Evolutionary conservation across 2,329 filamentous ascomycete genomes (phyloP).

Genomic region (Apiospora rasikravindrae): DNA sequence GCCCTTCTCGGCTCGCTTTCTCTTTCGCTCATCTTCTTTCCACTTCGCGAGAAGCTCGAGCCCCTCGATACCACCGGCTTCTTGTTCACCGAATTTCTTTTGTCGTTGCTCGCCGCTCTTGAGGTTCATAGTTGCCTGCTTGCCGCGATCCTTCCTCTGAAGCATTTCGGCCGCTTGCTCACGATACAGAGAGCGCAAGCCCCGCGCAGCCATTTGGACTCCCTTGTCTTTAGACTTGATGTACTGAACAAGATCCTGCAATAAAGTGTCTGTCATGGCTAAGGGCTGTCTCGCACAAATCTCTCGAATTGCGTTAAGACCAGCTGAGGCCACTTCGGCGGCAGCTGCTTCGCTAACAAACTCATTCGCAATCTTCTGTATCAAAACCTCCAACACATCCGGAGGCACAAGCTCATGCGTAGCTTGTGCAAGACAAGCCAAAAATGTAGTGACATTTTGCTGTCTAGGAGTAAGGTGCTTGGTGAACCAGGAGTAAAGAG

Average conservation of each 20-base stretch:
- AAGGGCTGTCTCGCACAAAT: slow-evolving; percentile 91
- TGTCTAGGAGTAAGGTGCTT: slow-evolving; percentile 90
- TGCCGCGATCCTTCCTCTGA: slow-evolving; percentile 88
- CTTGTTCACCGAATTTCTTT: slow-evolving; percentile 82
- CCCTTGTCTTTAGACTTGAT: slow-evolving; percentile 98
- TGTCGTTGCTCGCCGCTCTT: slow-evolving; percentile 76
- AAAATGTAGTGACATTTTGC: slow-evolving; percentile 87
- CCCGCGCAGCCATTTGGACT: slow-evolving; percentile 98
- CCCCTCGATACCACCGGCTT: slow-evolving; percentile 83
- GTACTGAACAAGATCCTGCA: slow-evolving; percentile 96
- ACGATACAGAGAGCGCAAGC: slow-evolving; percentile 86
- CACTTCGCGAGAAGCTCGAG: slow-evolving; percentile 89
- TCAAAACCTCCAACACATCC: slow-evolving; percentile 85
- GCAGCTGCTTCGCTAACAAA: slow-evolving; percentile 96
- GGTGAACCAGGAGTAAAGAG: slow-evolving; percentile 95
- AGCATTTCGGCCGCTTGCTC: slow-evolving; percentile 90
- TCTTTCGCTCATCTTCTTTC: slow-evolving; percentile 87
- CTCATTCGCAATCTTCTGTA: slow-evolving; percentile 97
- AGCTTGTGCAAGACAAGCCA: slow-evolving; percentile 90
- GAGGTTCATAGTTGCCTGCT: slow-evolving; percentile 85
- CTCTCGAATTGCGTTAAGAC: slow-evolving; percentile 92
- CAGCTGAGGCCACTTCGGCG: slow-evolving; percentile 87
- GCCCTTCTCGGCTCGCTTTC: slow-evolving; percentile 72
- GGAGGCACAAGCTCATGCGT: slow-evolving; percentile 91
- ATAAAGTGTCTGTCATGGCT: slow-evolving; percentile 94